Evolutionary conservation across 2,329 filamentous ascomycete species (phyloP).

Genomic region (Knoxdaviesia proteae): DNA sequence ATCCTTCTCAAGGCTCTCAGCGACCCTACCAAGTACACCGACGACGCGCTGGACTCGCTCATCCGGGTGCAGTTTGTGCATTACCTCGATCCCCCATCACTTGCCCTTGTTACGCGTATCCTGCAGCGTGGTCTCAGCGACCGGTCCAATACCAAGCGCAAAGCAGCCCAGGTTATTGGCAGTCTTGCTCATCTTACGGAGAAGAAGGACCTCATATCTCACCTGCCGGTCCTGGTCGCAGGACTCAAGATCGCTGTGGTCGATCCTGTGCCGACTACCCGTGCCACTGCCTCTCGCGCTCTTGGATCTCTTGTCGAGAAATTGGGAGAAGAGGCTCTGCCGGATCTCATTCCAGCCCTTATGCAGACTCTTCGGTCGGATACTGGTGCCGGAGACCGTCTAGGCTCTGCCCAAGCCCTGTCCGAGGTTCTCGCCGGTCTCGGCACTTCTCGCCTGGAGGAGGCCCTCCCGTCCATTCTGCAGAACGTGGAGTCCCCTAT

Average conservation of each 20-base stretch:
- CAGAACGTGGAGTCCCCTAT: conserved; percentile 91
- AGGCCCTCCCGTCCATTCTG: conserved; percentile 85
- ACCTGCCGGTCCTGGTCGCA: conserved; percentile 79
- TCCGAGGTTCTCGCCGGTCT: conserved; percentile 90
- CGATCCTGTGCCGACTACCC: conserved; percentile 87
- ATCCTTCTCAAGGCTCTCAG: conserved; percentile 90
- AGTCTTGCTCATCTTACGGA: conserved; percentile 94
- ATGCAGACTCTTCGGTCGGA: conserved; percentile 98
- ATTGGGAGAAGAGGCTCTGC: conserved; percentile 85
- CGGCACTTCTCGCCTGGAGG: conserved; percentile 79
- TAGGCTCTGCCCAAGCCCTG: conserved; percentile 90
- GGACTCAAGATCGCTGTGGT: conserved; percentile 78
- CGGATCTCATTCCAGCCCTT: conserved; percentile 88
- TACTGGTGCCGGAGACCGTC: conserved; percentile 82
- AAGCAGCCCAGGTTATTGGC: conserved; percentile 92
- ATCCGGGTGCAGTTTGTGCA: conserved; percentile 98
- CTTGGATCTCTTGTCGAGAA: conserved; percentile 95
- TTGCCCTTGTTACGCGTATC: conserved; percentile 87
- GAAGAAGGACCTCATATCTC: conserved; percentile 76
- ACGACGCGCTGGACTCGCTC: conserved; percentile 76
- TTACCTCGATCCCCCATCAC: conserved; percentile 90
- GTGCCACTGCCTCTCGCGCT: conserved; percentile 88
- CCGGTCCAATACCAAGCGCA: conserved; percentile 84
- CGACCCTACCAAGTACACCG: conserved; percentile 85
- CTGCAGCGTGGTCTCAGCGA: conserved; percentile 81